These are phyloP conservation scores for Mucor lusitanicus DNA, from an alignment of 371 early-diverging fungal genomes.

Conservation along the genomic window DNA sequence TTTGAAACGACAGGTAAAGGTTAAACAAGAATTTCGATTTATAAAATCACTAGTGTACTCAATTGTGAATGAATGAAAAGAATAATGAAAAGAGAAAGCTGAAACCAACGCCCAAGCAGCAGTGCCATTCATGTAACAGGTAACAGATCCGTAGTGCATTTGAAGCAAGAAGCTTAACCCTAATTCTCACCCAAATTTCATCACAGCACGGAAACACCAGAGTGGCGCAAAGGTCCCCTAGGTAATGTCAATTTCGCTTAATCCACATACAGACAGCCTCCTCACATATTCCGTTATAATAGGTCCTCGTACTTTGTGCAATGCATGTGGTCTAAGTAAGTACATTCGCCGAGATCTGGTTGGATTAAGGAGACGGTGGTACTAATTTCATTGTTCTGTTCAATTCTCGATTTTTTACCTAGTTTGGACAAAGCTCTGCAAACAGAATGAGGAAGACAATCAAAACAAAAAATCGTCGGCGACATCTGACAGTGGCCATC, in stretches of 20 bases:
- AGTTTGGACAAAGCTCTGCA: conserved; percentile 30
- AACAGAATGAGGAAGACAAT: conserved; percentile 9
- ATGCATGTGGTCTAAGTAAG: conserved; percentile 42
- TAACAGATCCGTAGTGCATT: conserved; percentile 3
- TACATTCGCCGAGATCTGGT: not conserved
- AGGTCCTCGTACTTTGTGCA: conserved; percentile 41
- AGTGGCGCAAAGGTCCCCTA: conserved; percentile 40
- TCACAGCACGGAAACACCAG: conserved; percentile 36
- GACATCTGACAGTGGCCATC: not conserved
- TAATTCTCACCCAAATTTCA: not conserved
- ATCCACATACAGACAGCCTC: not conserved
- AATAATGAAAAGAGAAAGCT: not conserved
- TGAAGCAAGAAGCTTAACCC: not conserved
- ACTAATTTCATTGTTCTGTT: conserved; percentile 20
- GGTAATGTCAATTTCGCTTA: conserved; percentile 13
- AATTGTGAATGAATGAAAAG: not conserved
- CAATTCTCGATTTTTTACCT: not conserved
- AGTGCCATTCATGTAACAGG: conserved; percentile 38
- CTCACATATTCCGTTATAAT: not conserved
- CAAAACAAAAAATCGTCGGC: not conserved
- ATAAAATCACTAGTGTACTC: not conserved
- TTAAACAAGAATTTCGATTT: not conserved
- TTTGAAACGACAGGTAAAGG: conserved; percentile 16
- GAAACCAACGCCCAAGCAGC: not conserved
- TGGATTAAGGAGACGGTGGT: not conserved